A percentile compares a stretch with the other conserved stretches of the same genome.
Evolutionary conservation across 176 grass and related monocot genomes (phyloP).

Genomic region (Oryza officinalis): DNA sequence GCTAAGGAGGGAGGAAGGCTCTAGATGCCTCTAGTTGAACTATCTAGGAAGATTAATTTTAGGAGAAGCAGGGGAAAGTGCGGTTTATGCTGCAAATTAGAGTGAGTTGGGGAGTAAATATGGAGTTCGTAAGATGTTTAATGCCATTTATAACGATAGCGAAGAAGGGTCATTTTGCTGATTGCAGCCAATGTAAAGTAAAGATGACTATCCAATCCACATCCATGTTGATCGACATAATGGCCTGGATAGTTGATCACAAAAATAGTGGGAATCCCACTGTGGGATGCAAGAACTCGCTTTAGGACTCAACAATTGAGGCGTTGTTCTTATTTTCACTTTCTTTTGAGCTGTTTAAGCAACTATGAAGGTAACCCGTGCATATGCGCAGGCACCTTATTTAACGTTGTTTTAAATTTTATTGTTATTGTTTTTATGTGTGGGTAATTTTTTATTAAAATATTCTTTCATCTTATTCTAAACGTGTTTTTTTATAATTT

Average conservation of each 20-base stretch:
- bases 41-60: not conserved
- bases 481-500: too few relatives aligned
- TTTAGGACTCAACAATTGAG: not conserved
- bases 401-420: too few relatives aligned
- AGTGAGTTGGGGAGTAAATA: not conserved
- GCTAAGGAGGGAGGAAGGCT: not conserved
- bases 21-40: not conserved
- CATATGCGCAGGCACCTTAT: too few relatives aligned
- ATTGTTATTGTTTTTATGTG: too few relatives aligned
- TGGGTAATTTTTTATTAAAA: too few relatives aligned
- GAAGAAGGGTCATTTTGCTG: not conserved
- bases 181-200: not conserved
- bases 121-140: not conserved
- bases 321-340: not conserved
- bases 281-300: not conserved
- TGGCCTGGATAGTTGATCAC: not conserved
- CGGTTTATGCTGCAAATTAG: not conserved
- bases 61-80: not conserved
- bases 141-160: not conserved
- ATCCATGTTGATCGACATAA: not conserved
- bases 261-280: not conserved
- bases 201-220: not conserved
- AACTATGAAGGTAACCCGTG: too few relatives aligned
- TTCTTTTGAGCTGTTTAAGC: not conserved
- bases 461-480: too few relatives aligned